These are phyloP conservation scores for Saussurea involucrata DNA, from an alignment of 129 eudicot species.

Conservation along the genomic window DNA sequence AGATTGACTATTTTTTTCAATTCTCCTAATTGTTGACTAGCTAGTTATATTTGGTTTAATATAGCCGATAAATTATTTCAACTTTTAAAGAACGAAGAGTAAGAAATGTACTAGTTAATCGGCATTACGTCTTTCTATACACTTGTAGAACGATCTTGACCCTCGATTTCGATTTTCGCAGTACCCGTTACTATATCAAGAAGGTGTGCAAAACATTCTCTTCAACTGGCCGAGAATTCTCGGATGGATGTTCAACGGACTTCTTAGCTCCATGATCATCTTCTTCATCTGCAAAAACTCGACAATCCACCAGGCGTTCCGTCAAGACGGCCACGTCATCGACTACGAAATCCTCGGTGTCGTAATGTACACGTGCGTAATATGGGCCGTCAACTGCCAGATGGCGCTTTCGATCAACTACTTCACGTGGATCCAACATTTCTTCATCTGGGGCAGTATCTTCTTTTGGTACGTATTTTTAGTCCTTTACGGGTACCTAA, in stretches of 20 bases:
- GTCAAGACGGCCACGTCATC: constrained; percentile 63
- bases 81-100: not conserved
- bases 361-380: constrained; percentile 78
- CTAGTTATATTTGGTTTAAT: not conserved
- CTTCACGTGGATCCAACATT: constrained; percentile 97
- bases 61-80: not conserved
- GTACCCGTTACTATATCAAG: constrained; percentile 82
- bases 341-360: constrained; percentile 77
- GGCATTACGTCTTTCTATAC: not conserved
- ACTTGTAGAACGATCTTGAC: not conserved
- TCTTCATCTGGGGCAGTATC: constrained; percentile 95
- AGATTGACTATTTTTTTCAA: too few relatives aligned
- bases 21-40: not conserved
- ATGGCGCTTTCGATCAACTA: constrained; percentile 92
- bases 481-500: constrained; percentile 55
- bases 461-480: constrained; percentile 71
- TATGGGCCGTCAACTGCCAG: constrained; percentile 95
- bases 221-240: constrained; percentile 93
- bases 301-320: constrained; percentile 59
- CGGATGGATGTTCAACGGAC: constrained; percentile 92
- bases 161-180: constrained; percentile 14
- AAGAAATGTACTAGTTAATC: not conserved
- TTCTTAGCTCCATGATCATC: constrained; percentile 72
- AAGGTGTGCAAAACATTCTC: constrained; percentile 75
- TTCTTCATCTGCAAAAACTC: constrained; percentile 70